A percentile compares a stretch with the other conserved stretches of the same genome.
Conservation (phyloP, 768 basidiomycete species). For the Rubroboletus pulcherrimus region DNA sequence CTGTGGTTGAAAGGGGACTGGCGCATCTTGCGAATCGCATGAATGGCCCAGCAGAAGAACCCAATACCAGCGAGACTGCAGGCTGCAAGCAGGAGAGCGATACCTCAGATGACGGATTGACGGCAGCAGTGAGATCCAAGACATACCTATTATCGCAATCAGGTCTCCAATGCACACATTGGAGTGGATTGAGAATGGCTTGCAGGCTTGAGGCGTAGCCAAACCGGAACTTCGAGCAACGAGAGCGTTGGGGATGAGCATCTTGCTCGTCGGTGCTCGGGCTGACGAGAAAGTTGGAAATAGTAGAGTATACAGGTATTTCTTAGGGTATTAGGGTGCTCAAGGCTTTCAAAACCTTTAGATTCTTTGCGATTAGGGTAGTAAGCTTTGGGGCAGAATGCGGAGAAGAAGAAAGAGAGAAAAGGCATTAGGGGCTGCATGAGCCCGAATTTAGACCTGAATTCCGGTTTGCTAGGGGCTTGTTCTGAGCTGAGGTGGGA, state of each 20-base stretch:
- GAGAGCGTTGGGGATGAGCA: neutral
- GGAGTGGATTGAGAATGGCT: constrained; percentile 3
- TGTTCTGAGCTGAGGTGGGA: neutral
- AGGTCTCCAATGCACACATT: constrained; percentile 24
- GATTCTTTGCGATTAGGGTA: neutral
- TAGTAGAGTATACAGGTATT: neutral
- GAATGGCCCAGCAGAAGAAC: constrained; percentile 19
- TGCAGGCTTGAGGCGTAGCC: constrained; percentile 3
- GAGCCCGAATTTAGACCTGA: neutral
- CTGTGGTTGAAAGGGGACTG: constrained; percentile 5
- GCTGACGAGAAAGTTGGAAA: neutral
- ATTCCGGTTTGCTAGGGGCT: neutral
- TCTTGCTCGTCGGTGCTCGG: neutral
- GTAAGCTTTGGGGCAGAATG: neutral
- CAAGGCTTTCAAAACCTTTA: neutral
- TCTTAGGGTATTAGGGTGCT: neutral
- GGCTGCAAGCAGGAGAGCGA: neutral
- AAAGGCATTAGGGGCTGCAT: neutral
- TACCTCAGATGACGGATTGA: neutral
- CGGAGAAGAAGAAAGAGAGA: neutral
- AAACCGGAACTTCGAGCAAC: neutral
- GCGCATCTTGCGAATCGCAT: constrained; percentile 20
- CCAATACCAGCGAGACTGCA: constrained; percentile 20
- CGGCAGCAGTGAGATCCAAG: neutral
- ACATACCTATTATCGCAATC: constrained; percentile 22